Evolutionary conservation across 1,284 basidiomycete genomes (phyloP).

Genomic region (Abortiporus biennis): DNA sequence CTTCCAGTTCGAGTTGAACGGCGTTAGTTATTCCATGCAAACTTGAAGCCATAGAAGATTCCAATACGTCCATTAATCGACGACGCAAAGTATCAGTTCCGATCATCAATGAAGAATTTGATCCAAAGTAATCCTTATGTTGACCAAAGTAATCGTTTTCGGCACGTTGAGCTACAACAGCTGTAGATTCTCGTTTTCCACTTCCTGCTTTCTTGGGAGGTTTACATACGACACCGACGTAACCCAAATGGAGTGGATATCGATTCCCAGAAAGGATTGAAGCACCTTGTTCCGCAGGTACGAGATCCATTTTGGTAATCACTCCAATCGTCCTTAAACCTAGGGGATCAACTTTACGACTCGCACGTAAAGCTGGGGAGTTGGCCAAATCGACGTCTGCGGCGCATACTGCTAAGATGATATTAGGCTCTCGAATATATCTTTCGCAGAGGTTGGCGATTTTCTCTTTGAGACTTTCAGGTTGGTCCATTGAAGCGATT

Average conservation of each 20-base stretch:
- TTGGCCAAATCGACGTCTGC: constrained; percentile 99
- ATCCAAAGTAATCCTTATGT: constrained; percentile 71
- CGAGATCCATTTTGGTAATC: constrained; percentile 98
- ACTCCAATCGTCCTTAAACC: constrained; percentile 96
- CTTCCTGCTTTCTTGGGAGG: constrained; percentile 35
- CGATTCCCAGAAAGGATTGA: constrained; percentile 83
- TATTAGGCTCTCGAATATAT: constrained; percentile 97
- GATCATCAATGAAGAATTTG: constrained; percentile 69
- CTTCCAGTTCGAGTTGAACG: constrained; percentile 95
- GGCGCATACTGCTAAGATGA: constrained; percentile 96
- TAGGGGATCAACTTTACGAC: constrained; percentile 90
- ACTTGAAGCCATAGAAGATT: constrained; percentile 94
- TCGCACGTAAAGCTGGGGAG: constrained; percentile 91
- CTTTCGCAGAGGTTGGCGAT: constrained; percentile 88
- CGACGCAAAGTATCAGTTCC: constrained; percentile 88
- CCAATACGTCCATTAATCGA: constrained; percentile 93
- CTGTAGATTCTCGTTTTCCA: constrained; percentile 35
- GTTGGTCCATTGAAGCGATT: constrained; percentile 92
- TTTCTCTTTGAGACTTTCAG: constrained; percentile 91
- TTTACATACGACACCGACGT: constrained; percentile 96
- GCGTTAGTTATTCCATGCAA: constrained; percentile 95
- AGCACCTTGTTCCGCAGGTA: constrained; percentile 80
- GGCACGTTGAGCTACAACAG: constrained; percentile 54
- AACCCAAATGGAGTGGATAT: constrained; percentile 96
- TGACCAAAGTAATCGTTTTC: constrained; percentile 81